A percentile compares a stretch with the other conserved stretches of the same genome.
These are phyloP conservation scores for Cordyceps sp. DNA, from an alignment of 2,329 filamentous ascomycete genomes.

Conservation along the genomic window DNA sequence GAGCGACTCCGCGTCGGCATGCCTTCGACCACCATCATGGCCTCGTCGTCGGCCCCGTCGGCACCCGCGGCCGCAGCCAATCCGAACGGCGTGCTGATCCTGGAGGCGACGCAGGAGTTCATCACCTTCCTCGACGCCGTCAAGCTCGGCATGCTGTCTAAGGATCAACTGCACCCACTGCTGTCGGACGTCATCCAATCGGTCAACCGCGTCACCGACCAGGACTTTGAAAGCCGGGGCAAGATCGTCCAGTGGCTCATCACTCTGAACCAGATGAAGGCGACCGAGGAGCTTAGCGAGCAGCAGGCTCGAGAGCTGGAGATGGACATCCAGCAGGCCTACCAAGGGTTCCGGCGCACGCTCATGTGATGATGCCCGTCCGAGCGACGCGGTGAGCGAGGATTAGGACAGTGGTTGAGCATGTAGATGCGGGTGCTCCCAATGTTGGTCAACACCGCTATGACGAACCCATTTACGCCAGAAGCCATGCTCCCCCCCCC, in stretches of 20 bases:
- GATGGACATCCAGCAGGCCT: constrained; percentile 86
- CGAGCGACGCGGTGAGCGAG: neutral
- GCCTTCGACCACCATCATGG: constrained; percentile 61
- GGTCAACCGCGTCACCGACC: constrained; percentile 90
- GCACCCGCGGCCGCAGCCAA: constrained; percentile 26
- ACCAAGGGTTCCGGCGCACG: constrained; percentile 80
- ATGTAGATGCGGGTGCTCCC: no score
- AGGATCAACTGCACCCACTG: constrained; percentile 90
- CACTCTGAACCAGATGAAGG: constrained; percentile 92
- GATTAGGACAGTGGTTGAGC: no score
- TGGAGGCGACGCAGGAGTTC: constrained; percentile 92
- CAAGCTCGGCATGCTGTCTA: constrained; percentile 79
- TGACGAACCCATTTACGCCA: no score
- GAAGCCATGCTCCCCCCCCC: no score
- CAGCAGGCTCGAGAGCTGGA: constrained; percentile 79
- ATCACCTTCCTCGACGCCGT: constrained; percentile 95
- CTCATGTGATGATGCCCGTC: constrained; percentile 29
- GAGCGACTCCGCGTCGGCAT: constrained; percentile 86
- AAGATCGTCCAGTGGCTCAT: constrained; percentile 99
- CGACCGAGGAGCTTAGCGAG: constrained; percentile 75
- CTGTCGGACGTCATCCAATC: constrained; percentile 92
- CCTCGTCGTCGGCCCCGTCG: constrained; percentile 26
- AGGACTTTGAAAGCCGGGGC: constrained; percentile 84
- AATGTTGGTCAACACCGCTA: no score
- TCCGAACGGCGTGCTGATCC: constrained; percentile 50